A percentile compares a stretch with the other conserved stretches of the same genome.
phyloP scores from a whole-genome alignment of 306 rosid genomes.

The Purshia tridentata region DNA sequence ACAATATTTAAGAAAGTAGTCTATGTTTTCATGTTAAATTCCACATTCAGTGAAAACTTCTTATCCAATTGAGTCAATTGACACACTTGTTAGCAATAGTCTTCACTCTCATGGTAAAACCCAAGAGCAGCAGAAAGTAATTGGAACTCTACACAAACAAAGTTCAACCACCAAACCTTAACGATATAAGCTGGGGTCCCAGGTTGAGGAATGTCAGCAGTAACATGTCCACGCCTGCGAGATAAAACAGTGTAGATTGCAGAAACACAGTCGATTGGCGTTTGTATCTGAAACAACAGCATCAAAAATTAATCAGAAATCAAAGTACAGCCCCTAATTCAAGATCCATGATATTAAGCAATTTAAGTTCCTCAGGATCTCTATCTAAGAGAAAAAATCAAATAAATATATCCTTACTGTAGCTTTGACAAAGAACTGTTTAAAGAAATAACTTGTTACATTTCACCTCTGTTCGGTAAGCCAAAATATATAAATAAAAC shows the following conservation, averaged over 20 bases:
- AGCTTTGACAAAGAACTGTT: background rate
- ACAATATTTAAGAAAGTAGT: background rate
- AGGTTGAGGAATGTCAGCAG: constrained; percentile 99
- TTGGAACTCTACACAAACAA: constrained; percentile 2
- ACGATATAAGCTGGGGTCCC: constrained; percentile 94
- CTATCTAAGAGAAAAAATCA: background rate
- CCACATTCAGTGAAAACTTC: background rate
- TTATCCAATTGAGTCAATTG: background rate
- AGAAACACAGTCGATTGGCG: constrained; percentile 95
- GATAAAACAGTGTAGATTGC: constrained; percentile 97
- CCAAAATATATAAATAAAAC: background rate
- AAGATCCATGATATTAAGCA: constrained; percentile 4
- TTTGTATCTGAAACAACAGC: constrained; percentile 77
- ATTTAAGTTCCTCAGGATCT: background rate
- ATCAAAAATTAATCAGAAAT: constrained; percentile 19
- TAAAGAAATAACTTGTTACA: background rate
- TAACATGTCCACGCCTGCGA: constrained; percentile 98
- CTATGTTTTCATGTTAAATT: background rate
- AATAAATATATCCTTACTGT: background rate
- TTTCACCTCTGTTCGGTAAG: background rate
- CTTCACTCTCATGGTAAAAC: constrained; percentile 3
- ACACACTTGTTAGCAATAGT: background rate
- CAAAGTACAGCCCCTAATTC: constrained; percentile 20
- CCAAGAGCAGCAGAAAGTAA: constrained; percentile 1
- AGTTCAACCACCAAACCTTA: constrained; percentile 58